These are phyloP conservation scores for Sechiopsis laciniata DNA, from an alignment of 306 rosid species.

Conservation along the genomic window DNA sequence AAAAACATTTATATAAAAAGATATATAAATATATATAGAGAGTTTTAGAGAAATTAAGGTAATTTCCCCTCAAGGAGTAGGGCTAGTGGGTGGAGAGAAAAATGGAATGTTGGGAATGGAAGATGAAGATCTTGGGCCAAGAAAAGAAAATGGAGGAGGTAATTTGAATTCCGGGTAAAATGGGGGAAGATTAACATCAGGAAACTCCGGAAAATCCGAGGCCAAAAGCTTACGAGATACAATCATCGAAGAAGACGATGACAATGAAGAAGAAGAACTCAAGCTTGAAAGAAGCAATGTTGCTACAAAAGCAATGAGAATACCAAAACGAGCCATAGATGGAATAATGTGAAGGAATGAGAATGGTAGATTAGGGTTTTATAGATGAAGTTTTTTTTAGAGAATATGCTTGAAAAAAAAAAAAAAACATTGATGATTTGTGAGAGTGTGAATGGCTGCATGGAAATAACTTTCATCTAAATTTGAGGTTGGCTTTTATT, in stretches of 20 bases:
- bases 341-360: not conserved
- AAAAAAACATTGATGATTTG: not conserved
- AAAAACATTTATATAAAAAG: not conserved
- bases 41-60: not conserved
- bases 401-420: not conserved
- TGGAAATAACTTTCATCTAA: not conserved
- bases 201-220: not conserved
- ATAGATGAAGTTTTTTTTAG: not conserved
- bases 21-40: not conserved
- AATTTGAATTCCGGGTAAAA: not conserved
- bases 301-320: not conserved
- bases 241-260: not conserved
- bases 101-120: not conserved
- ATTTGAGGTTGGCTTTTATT: conserved; percentile 13
- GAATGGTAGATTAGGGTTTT: not conserved
- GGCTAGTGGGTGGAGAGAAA: not conserved
- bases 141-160: not conserved
- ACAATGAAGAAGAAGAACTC: not conserved
- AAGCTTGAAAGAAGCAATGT: not conserved
- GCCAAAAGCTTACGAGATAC: conserved; percentile 9
- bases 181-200: not conserved
- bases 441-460: not conserved
- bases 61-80: not conserved
- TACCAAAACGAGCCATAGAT: not conserved
- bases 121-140: not conserved